Evolutionary conservation across 176 grass and related monocot species (phyloP).

Genomic region (Lolium multiflorum): DNA sequence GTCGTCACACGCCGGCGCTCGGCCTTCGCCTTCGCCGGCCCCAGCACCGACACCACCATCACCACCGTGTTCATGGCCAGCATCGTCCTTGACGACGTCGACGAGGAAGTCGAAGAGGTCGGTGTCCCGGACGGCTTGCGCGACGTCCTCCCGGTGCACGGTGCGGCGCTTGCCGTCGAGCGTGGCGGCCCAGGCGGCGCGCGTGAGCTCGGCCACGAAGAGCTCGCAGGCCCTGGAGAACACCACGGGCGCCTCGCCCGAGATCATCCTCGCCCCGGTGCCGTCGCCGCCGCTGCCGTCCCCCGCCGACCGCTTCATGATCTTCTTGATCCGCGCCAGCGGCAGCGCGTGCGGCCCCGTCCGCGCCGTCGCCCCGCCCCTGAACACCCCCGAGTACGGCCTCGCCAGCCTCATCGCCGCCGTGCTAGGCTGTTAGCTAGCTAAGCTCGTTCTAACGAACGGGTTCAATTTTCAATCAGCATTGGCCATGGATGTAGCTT

Average conservation of each 20-base stretch:
- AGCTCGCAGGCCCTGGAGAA: conserved; percentile 79
- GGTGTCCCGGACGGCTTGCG: conserved; percentile 48
- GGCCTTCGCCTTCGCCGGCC: background rate
- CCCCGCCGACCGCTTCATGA: conserved; percentile 69
- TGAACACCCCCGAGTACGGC: conserved; percentile 57
- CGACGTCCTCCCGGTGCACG: conserved; percentile 61
- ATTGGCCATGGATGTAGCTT: background rate
- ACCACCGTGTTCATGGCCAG: background rate
- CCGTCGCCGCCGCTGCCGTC: conserved; percentile 28
- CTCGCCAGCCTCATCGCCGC: conserved; percentile 58
- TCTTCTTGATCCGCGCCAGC: conserved; percentile 80
- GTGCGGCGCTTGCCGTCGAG: conserved; percentile 52
- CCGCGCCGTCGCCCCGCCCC: conserved; percentile 50
- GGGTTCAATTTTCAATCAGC: background rate
- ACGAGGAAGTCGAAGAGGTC: conserved; percentile 76
- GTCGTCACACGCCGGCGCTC: background rate
- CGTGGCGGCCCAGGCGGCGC: conserved; percentile 56
- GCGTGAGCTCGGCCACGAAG: conserved; percentile 65
- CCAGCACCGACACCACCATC: background rate
- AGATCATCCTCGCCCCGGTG: conserved; percentile 61
- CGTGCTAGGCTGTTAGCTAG: background rate
- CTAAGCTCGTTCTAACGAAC: background rate
- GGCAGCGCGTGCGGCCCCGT: conserved; percentile 74
- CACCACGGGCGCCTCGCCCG: conserved; percentile 65
- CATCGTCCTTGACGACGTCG: conserved; percentile 39